Evolutionary conservation across 2,329 filamentous ascomycete species (phyloP).

Genomic region (Epichloe bromicola): DNA sequence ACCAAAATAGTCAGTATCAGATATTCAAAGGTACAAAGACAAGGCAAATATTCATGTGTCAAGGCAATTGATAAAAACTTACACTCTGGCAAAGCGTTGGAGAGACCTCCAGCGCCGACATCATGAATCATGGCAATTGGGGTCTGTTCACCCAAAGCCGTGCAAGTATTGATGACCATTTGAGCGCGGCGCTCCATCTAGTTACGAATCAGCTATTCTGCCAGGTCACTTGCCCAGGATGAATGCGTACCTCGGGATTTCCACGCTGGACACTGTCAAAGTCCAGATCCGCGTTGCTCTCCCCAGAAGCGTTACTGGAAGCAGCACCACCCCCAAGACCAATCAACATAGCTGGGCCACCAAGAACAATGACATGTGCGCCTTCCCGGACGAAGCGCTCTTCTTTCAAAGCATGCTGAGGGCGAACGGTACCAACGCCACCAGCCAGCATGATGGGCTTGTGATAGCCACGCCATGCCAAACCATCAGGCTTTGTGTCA

Average conservation of each 20-base stretch:
- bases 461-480: slow-evolving; percentile 70
- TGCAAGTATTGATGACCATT: slow-evolving; percentile 95
- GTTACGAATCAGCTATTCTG: neutral
- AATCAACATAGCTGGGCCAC: slow-evolving; percentile 94
- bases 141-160: slow-evolving; percentile 68
- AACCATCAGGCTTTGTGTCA: slow-evolving; percentile 26
- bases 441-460: slow-evolving; percentile 99
- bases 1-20: neutral
- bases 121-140: slow-evolving; percentile 97
- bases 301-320: slow-evolving; percentile 77
- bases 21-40: neutral
- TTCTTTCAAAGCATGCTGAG: slow-evolving; percentile 81
- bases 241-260: slow-evolving; percentile 55
- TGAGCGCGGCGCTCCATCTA: slow-evolving; percentile 81
- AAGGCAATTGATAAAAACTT: slow-evolving; percentile 2
- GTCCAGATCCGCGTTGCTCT: slow-evolving; percentile 83
- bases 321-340: slow-evolving; percentile 95
- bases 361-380: slow-evolving; percentile 85
- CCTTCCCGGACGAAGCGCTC: slow-evolving; percentile 67
- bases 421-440: slow-evolving; percentile 82
- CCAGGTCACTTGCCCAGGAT: neutral
- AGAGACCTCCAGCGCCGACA: slow-evolving; percentile 77
- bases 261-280: slow-evolving; percentile 96
- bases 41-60: neutral
- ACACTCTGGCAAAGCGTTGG: slow-evolving; percentile 63